These are phyloP conservation scores for Nakazawaea ernobii DNA, from an alignment of 805 yeast species.

Conservation along the genomic window DNA sequence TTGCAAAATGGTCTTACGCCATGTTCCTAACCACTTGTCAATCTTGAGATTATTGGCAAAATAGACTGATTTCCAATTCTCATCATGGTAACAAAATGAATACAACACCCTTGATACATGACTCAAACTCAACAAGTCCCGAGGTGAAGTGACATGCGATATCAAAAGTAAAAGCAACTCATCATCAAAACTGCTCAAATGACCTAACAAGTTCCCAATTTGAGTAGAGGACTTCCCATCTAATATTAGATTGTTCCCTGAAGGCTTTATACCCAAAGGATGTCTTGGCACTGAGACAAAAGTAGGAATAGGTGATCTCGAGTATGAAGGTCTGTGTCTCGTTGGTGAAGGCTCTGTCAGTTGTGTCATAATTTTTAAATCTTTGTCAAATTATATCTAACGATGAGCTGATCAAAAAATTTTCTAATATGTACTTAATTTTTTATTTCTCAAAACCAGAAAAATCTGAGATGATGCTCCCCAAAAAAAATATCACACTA, in stretches of 20 bases:
- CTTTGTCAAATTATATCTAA: background rate
- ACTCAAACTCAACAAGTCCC: slow-evolving; percentile 46
- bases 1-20: slow-evolving; percentile 59
- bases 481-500: no score
- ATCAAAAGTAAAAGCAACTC: slow-evolving; percentile 55
- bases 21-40: slow-evolving; percentile 65
- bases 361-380: slow-evolving; percentile 2
- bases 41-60: slow-evolving; percentile 24
- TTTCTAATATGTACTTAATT: no score
- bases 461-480: no score
- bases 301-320: slow-evolving; percentile 1
- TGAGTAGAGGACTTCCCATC: slow-evolving; percentile 12
- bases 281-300: slow-evolving; percentile 39
- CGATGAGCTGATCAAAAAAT: no score
- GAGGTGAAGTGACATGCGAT: slow-evolving; percentile 38
- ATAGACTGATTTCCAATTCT: slow-evolving; percentile 69
- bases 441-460: no score
- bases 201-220: slow-evolving; percentile 43
- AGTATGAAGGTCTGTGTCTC: background rate
- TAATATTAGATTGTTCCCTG: slow-evolving; percentile 58
- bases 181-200: slow-evolving; percentile 49
- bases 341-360: background rate
- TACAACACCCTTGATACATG: slow-evolving; percentile 61
- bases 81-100: slow-evolving; percentile 73
- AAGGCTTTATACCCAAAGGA: slow-evolving; percentile 70